phyloP scores from a whole-genome alignment of 2,329 filamentous ascomycete species.

The Graphilbum sp. region DNA sequence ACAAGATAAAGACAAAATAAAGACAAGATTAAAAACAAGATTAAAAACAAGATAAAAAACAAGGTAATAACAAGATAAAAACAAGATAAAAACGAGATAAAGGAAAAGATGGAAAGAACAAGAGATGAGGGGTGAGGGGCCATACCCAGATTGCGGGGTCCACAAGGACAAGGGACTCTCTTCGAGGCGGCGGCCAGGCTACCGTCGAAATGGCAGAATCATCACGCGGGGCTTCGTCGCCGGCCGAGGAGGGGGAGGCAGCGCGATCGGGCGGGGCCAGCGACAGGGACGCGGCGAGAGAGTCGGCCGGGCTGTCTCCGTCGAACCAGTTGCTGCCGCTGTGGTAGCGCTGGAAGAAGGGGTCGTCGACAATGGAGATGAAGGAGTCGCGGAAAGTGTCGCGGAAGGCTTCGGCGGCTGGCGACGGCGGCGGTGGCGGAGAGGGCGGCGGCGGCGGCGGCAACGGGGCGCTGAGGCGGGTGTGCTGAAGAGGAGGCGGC shows the following conservation, averaged over 20 bases:
- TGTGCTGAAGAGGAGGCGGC: not conserved
- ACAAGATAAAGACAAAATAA: no score
- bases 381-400: conserved; percentile 27
- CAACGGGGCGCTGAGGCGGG: not conserved
- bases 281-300: conserved; percentile 10
- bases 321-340: conserved; percentile 15
- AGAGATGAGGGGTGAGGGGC: not conserved
- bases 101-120: not conserved
- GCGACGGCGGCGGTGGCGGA: conserved; percentile 3
- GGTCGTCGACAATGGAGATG: conserved; percentile 37
- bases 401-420: not conserved
- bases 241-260: not conserved
- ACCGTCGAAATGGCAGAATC: conserved; percentile 2
- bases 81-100: not conserved
- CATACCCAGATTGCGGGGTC: conserved; percentile 14
- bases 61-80: not conserved
- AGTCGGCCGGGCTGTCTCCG: conserved; percentile 5
- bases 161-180: conserved; percentile 26
- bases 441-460: not conserved
- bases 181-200: conserved; percentile 26
- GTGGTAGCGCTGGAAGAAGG: conserved; percentile 34
- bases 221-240: not conserved
- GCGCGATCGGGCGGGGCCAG: not conserved
- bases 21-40: no score
- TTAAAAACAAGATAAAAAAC: no score